phyloP scores from a whole-genome alignment of 257 asterid genomes.

The Perilla frutescens region DNA sequence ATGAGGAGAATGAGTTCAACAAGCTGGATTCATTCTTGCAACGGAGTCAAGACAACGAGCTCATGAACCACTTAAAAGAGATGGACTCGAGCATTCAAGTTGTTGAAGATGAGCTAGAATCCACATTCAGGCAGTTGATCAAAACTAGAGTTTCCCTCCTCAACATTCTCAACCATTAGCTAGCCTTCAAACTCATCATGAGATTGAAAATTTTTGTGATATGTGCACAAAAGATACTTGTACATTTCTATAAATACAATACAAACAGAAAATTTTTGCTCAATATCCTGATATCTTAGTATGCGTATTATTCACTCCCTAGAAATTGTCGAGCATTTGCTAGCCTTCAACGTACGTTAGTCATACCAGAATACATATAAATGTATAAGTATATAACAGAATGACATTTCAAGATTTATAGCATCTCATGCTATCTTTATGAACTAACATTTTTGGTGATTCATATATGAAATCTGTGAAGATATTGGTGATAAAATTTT shows the following conservation, averaged over 20 bases:
- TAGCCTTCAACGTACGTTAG: too few species aligned
- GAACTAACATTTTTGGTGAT: too few species aligned
- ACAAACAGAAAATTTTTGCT: background rate
- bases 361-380: too few species aligned
- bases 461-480: too few species aligned
- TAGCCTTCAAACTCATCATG: background rate
- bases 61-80: conserved; percentile 33
- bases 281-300: background rate
- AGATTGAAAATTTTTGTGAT: conserved; percentile 21
- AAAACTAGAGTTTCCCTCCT: conserved; percentile 48
- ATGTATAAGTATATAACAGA: background rate
- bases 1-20: conserved; percentile 34
- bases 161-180: conserved; percentile 39
- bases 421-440: too few species aligned
- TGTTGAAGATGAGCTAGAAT: conserved; percentile 41
- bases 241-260: background rate
- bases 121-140: conserved; percentile 41
- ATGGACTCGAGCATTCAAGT: conserved; percentile 37
- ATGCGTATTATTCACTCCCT: background rate
- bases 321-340: too few species aligned
- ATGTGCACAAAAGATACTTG: conserved; percentile 14
- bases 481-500: too few species aligned
- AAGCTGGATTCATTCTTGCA: conserved; percentile 30
- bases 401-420: too few species aligned
- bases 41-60: conserved; percentile 15